A percentile compares a stretch with the other conserved stretches of the same genome.
Conservation (phyloP, 257 asterid species). For the Plantago elongata region DNA sequence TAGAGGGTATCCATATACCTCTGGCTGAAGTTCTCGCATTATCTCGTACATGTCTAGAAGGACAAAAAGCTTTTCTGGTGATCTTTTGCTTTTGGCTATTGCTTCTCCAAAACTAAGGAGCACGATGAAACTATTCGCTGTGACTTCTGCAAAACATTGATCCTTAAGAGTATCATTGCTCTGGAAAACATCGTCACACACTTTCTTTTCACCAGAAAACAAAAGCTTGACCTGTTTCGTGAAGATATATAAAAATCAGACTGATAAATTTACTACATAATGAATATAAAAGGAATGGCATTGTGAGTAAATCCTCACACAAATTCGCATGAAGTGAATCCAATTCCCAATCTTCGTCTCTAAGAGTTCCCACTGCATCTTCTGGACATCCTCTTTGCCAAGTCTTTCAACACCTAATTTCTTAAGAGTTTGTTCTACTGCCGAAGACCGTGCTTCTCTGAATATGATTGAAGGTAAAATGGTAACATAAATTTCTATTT, state of each 20-base stretch:
- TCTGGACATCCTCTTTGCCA: slow-evolving; percentile 90
- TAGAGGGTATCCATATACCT: slow-evolving; percentile 36
- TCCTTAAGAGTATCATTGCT: slow-evolving; percentile 62
- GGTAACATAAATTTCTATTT: neutral
- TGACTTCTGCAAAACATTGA: slow-evolving; percentile 79
- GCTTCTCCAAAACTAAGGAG: slow-evolving; percentile 93
- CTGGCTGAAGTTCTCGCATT: slow-evolving; percentile 85
- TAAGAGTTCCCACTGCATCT: slow-evolving; percentile 95
- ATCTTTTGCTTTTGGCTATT: slow-evolving; percentile 84
- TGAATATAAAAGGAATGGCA: slow-evolving; percentile 11
- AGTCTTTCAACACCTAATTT: slow-evolving; percentile 90
- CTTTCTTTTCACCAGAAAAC: slow-evolving; percentile 79
- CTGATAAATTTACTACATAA: neutral
- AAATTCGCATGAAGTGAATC: slow-evolving; percentile 78
- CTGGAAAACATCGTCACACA: slow-evolving; percentile 65
- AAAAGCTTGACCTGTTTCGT: slow-evolving; percentile 68
- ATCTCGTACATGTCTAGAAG: slow-evolving; percentile 92
- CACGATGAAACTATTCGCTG: slow-evolving; percentile 56
- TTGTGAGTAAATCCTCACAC: slow-evolving; percentile 39
- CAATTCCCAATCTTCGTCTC: slow-evolving; percentile 92
- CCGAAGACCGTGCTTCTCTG: slow-evolving; percentile 74
- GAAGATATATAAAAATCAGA: neutral
- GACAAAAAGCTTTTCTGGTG: slow-evolving; percentile 92
- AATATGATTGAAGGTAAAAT: slow-evolving; percentile 15
- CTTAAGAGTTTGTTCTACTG: slow-evolving; percentile 74